Evolutionary conservation across 345 rosid genomes (phyloP), one percentile per base, ranked within the genome.

Genomic region (Viola odorata): DNA sequence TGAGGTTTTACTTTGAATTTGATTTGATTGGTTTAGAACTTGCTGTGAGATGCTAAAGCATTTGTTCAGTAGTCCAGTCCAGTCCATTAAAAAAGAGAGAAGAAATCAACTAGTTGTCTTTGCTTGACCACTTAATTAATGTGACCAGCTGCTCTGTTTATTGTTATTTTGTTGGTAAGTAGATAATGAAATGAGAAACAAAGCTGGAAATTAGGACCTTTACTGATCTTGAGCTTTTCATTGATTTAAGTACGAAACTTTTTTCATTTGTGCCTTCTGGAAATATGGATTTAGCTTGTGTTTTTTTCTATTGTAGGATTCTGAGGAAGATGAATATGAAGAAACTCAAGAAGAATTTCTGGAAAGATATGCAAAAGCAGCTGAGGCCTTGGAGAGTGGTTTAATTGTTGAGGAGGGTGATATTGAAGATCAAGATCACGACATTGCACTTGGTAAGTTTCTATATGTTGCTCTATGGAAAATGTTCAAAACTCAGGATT

Each of bases 341-440:
- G 97, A 87, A n/a, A 90, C 95, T 4, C 85, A 87, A 64, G 88
- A 85, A 75, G 85, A 90, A 67, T 85, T 87, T 72, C 72, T 90
- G 44, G 89, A 87, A 74, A 85, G 97, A 67, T 84, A 90, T 82
- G 97, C 95, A 50, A 70, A 71, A 78, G 85, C 84, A 40, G 97
- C 97, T 45, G 69, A 68, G 50, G 87, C 73, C 36, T 74, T 87
- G 71, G 89, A 85, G 45, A 67, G 81, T 48, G 67, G n/a, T n/a
- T n/a, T n/a, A n/a, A n/a, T 68, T 13, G 61, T 80, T 41, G 95
- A 84, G 68, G 95, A 90, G 69, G 86, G 80, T n/a, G 92, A 87
- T 50, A 69, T 73, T 15, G 91, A 85, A 63, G 87, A 82, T 62
- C 79, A 82, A 67, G 91, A 87, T 32, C 72, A 63, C 63, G 92